These are phyloP conservation scores for Ceratopteris richardii DNA, from an alignment of 75 land plant species.

Conservation along the genomic window DNA sequence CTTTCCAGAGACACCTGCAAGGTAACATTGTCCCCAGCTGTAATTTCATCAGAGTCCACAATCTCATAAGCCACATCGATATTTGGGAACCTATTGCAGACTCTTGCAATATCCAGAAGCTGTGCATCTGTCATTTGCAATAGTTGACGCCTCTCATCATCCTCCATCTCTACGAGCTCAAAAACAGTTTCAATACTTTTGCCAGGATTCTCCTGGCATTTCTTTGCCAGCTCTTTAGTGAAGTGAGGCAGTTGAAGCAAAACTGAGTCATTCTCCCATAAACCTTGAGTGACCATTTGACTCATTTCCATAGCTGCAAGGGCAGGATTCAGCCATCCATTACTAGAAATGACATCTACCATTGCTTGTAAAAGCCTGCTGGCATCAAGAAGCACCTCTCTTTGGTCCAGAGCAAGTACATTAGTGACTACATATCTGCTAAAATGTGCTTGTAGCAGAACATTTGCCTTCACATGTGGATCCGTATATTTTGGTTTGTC, in stretches of 20 bases:
- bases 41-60: conserved; percentile 51
- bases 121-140: conserved; percentile 75
- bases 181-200: conserved; percentile 69
- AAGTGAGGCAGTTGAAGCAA: conserved; percentile 90
- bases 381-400: conserved; percentile 71
- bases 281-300: conserved; percentile 89
- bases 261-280: conserved; percentile 83
- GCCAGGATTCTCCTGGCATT: conserved; percentile 69
- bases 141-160: conserved; percentile 78
- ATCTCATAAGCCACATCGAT: conserved; percentile 76
- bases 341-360: conserved; percentile 94
- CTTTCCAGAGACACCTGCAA: conserved; percentile 69
- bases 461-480: conserved; percentile 90
- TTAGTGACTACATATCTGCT: conserved; percentile 60
- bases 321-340: conserved; percentile 78
- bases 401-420: conserved; percentile 64
- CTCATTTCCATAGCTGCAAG: conserved; percentile 83
- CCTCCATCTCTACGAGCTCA: conserved; percentile 93
- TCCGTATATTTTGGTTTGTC: conserved; percentile 79
- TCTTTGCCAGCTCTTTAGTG: conserved; percentile 80
- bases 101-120: conserved; percentile 69
- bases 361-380: conserved; percentile 78
- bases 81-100: conserved; percentile 83
- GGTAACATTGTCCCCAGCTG: conserved; percentile 58
- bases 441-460: conserved; percentile 77